Evolutionary conservation across 2,329 filamentous ascomycete species (phyloP).

Genomic region (Trichoderma atroviride): DNA sequence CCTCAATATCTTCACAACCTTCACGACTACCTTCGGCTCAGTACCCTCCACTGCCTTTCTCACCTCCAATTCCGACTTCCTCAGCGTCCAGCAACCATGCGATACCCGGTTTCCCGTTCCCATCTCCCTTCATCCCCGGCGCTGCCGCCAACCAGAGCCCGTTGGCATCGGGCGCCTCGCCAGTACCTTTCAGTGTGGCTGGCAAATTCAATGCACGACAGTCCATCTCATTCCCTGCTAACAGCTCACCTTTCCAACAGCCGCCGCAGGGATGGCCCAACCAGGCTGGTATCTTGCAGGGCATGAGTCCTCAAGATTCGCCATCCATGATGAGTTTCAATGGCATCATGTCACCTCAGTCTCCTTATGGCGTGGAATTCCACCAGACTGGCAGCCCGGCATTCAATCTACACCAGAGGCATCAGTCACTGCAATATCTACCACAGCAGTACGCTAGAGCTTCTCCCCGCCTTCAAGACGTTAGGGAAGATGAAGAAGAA

Average conservation of each 20-base stretch:
- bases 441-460: conserved; percentile 57
- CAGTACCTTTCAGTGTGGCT: conserved; percentile 66
- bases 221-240: conserved; percentile 68
- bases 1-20: conserved; percentile 68
- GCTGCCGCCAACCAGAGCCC: conserved; percentile 65
- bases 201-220: conserved; percentile 69
- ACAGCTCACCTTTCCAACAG: conserved; percentile 67
- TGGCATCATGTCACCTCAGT: conserved; percentile 64
- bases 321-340: conserved; percentile 61
- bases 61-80: conserved; percentile 77
- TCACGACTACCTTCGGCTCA: conserved; percentile 72
- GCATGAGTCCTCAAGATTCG: conserved; percentile 60
- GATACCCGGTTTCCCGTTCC: conserved; percentile 59
- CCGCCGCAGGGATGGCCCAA: conserved; percentile 61
- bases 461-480: conserved; percentile 68
- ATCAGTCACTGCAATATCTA: conserved; percentile 63
- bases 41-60: conserved; percentile 77
- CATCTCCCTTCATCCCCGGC: conserved; percentile 60
- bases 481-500: conserved; percentile 74
- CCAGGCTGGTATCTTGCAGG: conserved; percentile 59
- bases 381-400: conserved; percentile 46
- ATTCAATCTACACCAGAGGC: conserved; percentile 55
- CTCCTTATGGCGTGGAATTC: conserved; percentile 61
- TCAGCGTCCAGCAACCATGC: conserved; percentile 73
- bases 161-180: conserved; percentile 69